These are phyloP conservation scores for Penicillium sp. DNA, from an alignment of 2,329 filamentous ascomycete species.

Conservation along the genomic window DNA sequence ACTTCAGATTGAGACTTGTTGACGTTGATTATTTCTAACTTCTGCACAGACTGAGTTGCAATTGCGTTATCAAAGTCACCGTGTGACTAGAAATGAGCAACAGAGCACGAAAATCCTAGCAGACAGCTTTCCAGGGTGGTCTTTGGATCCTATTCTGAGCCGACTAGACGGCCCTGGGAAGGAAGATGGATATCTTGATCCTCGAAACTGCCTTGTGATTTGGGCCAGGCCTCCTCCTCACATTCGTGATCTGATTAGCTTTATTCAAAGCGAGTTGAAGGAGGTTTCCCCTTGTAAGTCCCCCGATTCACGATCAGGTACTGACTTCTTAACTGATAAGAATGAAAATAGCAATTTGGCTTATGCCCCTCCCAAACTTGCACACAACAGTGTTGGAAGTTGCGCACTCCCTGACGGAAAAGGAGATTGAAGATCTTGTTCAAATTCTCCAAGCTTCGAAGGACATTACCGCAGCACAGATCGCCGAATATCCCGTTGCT, in stretches of 20 bases:
- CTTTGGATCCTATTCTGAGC: slow-evolving; percentile 71
- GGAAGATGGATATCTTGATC: slow-evolving; percentile 70
- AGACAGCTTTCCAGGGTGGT: slow-evolving; percentile 64
- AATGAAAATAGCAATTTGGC: slow-evolving; percentile 66
- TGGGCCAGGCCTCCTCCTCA: slow-evolving; percentile 79
- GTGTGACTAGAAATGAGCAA: slow-evolving; percentile 70
- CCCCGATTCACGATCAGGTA: no score
- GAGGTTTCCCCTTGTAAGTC: slow-evolving; percentile 67
- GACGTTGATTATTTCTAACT: neutral
- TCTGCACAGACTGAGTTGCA: neutral
- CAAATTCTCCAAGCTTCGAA: slow-evolving; percentile 45
- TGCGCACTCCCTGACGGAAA: slow-evolving; percentile 72
- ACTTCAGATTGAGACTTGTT: neutral
- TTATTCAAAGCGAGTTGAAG: slow-evolving; percentile 66
- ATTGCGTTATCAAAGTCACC: slow-evolving; percentile 67
- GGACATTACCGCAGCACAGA: slow-evolving; percentile 25
- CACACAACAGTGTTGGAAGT: slow-evolving; percentile 83
- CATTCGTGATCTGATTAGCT: slow-evolving; percentile 64
- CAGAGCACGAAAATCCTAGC: slow-evolving; percentile 71
- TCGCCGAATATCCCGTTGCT: slow-evolving; percentile 64
- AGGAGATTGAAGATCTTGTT: slow-evolving; percentile 67
- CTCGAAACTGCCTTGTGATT: slow-evolving; percentile 77
- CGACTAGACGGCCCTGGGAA: slow-evolving; percentile 64
- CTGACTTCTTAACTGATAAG: neutral
- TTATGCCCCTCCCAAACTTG: slow-evolving; percentile 76